Base-by-base conservation (phyloP, 2,329 filamentous ascomycete species). In the Epichloe glyceriae region DNA sequence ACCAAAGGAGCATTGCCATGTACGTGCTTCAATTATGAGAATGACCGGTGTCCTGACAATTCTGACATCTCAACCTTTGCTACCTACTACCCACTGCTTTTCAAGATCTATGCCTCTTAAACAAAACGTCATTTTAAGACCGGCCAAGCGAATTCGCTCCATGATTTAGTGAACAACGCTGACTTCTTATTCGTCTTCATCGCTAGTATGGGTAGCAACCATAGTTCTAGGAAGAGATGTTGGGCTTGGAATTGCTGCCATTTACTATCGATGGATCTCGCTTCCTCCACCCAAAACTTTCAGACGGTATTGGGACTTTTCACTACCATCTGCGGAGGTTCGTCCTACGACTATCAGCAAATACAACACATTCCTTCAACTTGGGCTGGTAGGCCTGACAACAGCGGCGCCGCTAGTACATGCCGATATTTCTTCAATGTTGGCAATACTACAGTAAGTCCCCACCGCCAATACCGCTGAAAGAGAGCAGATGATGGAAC, bases 191-290 rank as follows among this genome's bases (percentile, higher is more conserved):
- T 22, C n/a, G n/a, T 26, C 19, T 47, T 34, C 5, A 12, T 22
- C 15, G 45, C 3, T 51, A 87, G 83, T 90, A 38, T 96, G 90
- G 80, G 75, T 97, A 3, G 90, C 90, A 2, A 78, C 76, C n/a
- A 81, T 97, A 47, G 95, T 98, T 54, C 79, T 98, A 3, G 90
- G 90, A 30, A 81, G 93, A 42, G 93, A 98, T 61, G 79, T 86
- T 41, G 87, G 83, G 19, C 77, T 98, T 4, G 89, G 79, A 26
- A 75, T 95, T 20, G 82, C 89, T 2, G 93, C 93, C 22, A 83
- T 98, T 58, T 97, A 96, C 72, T 97, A 93, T 67, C 85, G 93
- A 56, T 97, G 88, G 79, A 94, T 96, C 57, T 94, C 88, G 2
- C 76, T 98, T 5, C 93, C 93, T 0, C 83, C 87, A 0, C 93